Evolutionary conservation across 192 early-diverging fungal genomes (phyloP).

Genomic region (Allomyces javanicus): DNA sequence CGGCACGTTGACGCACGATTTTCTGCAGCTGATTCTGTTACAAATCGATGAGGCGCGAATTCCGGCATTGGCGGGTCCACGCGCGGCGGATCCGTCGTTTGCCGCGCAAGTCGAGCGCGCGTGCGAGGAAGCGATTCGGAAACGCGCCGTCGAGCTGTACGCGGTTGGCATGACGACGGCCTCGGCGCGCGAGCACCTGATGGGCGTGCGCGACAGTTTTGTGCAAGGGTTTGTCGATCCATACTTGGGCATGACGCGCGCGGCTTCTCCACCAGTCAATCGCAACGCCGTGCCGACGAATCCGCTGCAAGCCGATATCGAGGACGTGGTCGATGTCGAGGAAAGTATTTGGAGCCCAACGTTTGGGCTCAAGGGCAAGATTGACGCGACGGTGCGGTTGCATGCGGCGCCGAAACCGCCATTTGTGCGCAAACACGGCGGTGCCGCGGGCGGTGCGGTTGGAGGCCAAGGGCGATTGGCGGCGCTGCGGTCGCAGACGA

Average conservation of each 20-base stretch:
- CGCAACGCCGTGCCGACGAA: too few species aligned
- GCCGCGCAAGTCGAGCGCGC: not conserved
- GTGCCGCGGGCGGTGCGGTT: too few species aligned
- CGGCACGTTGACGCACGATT: slow-evolving; percentile 49
- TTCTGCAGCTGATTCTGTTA: slow-evolving; percentile 70
- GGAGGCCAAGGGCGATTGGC: slow-evolving; percentile 6
- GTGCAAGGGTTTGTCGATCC: slow-evolving; percentile 5
- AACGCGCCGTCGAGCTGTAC: slow-evolving; percentile 47
- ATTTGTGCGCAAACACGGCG: too few species aligned
- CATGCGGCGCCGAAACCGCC: too few species aligned
- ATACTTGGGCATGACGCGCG: slow-evolving; percentile 1
- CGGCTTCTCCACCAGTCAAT: slow-evolving; percentile 4
- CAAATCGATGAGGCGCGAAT: slow-evolving; percentile 15
- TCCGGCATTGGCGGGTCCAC: slow-evolving; percentile 19
- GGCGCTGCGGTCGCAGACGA: slow-evolving; percentile 1
- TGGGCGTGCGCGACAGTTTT: slow-evolving; percentile 6
- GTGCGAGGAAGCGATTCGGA: slow-evolving; percentile 8
- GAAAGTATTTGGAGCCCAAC: slow-evolving; percentile 80
- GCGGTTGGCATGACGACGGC: slow-evolving; percentile 29
- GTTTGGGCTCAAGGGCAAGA: slow-evolving; percentile 81
- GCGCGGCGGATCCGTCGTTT: too few species aligned
- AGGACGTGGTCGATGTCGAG: slow-evolving; percentile 65
- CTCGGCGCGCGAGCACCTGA: not conserved
- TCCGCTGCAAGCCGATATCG: slow-evolving; percentile 17
- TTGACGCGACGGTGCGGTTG: slow-evolving; percentile 46